Evolutionary conservation across 2,329 filamentous ascomycete species (phyloP).

Genomic region (Colletotrichum musicola): DNA sequence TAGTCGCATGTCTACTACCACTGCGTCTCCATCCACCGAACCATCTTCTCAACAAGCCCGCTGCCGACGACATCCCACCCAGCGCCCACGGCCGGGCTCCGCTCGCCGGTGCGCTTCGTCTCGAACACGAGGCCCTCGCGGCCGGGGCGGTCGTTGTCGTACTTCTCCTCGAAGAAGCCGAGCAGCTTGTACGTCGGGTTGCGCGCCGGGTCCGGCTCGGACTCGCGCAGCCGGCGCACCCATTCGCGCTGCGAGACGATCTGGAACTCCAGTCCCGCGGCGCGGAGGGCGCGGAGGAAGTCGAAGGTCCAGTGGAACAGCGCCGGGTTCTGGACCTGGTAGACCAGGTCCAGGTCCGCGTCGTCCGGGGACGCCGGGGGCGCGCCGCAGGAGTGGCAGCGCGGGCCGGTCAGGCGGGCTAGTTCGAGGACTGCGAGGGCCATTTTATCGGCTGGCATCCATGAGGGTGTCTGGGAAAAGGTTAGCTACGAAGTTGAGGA

Average conservation of each 20-base stretch:
- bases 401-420: slow-evolving; percentile 38
- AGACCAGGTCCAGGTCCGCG: slow-evolving; percentile 50
- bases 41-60: slow-evolving; percentile 53
- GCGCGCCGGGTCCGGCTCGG: slow-evolving; percentile 59
- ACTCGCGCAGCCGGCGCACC: slow-evolving; percentile 57
- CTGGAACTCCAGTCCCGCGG: slow-evolving; percentile 58
- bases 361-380: slow-evolving; percentile 34
- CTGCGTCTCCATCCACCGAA: slow-evolving; percentile 48
- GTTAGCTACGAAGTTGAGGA: slow-evolving; percentile 5
- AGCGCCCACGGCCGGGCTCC: slow-evolving; percentile 48
- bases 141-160: slow-evolving; percentile 57
- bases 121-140: slow-evolving; percentile 54
- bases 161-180: slow-evolving; percentile 65
- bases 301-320: slow-evolving; percentile 64
- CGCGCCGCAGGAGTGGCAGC: slow-evolving; percentile 48
- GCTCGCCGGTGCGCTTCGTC: slow-evolving; percentile 49
- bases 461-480: slow-evolving; percentile 45
- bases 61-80: slow-evolving; percentile 53
- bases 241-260: slow-evolving; percentile 58
- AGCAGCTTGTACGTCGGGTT: slow-evolving; percentile 66
- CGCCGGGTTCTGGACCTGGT: slow-evolving; percentile 65
- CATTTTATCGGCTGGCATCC: slow-evolving; percentile 55
- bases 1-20: slow-evolving; percentile 29
- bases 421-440: slow-evolving; percentile 52
- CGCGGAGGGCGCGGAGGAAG: slow-evolving; percentile 63